These are phyloP conservation scores for Calonectria fujianensis DNA, from an alignment of 2,329 filamentous ascomycete species.

Conservation along the genomic window DNA sequence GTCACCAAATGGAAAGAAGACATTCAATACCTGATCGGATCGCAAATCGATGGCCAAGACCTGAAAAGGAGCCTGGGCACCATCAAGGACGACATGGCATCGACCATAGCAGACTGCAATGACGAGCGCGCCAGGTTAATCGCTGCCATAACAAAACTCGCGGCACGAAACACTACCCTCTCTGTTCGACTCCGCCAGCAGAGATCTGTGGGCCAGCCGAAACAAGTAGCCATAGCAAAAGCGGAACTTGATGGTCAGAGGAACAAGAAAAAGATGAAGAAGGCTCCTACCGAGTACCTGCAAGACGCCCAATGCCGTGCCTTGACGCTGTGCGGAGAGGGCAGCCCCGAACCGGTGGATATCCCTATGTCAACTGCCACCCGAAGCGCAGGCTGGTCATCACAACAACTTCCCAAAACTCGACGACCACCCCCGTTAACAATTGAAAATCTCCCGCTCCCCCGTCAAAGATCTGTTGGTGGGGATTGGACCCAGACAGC, in stretches of 20 bases:
- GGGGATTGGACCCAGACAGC: neutral
- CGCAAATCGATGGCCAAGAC: neutral
- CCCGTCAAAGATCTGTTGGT: conserved; percentile 1
- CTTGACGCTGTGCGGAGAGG: too few species aligned
- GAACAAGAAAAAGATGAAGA: too few species aligned
- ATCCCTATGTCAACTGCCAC: neutral
- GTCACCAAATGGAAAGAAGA: conserved; percentile 1
- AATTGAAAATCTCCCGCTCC: neutral
- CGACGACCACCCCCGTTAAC: neutral
- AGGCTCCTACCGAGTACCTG: neutral
- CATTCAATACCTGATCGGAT: conserved; percentile 28
- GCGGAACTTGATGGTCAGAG: neutral
- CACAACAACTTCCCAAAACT: neutral
- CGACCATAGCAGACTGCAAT: neutral
- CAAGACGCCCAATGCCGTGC: neutral
- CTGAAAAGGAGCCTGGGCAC: neutral
- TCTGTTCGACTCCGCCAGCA: neutral
- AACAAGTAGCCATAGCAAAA: too few species aligned
- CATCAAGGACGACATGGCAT: neutral
- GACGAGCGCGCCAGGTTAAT: neutral
- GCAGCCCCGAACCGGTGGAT: neutral
- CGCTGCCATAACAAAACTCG: neutral
- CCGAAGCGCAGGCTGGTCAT: neutral
- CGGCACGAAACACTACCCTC: neutral
- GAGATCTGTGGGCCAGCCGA: too few species aligned